Base-by-base conservation (phyloP, 2,329 filamentous ascomycete species). In the Colletotrichum aenigma region DNA sequence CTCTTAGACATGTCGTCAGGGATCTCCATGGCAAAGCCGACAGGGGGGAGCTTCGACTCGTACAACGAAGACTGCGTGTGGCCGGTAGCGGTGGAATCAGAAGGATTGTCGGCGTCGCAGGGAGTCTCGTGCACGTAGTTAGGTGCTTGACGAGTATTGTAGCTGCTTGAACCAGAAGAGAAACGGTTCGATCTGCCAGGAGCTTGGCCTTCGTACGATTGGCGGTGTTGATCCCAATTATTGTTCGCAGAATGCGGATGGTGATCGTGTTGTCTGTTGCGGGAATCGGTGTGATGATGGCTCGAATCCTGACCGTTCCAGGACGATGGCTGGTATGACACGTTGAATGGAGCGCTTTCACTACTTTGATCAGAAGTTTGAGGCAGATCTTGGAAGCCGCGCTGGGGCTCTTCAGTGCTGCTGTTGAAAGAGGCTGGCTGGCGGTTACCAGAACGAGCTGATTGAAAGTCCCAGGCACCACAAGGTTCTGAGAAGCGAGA, bases 1-100 rank as follows among this genome's bases (percentile, higher is more conserved):
- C 43, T 69, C 24, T 76, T 65, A 9, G 74, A 74, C 64, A 76
- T 65, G 10, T 76, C 70, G 32, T 76, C 74, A 21, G 74, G 74
- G 28, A 76, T 69, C 26, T 76, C 74, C 74, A 74, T 76, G 21
- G 32, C 74, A 65, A 68, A 74, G 7, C 74, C 74, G 24, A 38
- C 18, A 18, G 21, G 48, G 26, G 70, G 74, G 62, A 69, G 58
- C 10, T 32, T 58, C 13, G 34, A 43, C 24, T 74, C 70, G 26
- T 52, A 38, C 36, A 66, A 30, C 15, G 56, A 52, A 28, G 56
- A 52, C 18, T 48, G 24, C 18, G 38, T 12, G 26, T 60, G 5
- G 12, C 15, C 58, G 28, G 28, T 69, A 26, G 56, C 28, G 43
- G n/a, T 60, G 28, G 64, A 52, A n/a, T 76, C 65, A 24, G 73